Evolutionary conservation across 1,284 basidiomycete species (phyloP).

Genomic region (Peniophora sp.): DNA sequence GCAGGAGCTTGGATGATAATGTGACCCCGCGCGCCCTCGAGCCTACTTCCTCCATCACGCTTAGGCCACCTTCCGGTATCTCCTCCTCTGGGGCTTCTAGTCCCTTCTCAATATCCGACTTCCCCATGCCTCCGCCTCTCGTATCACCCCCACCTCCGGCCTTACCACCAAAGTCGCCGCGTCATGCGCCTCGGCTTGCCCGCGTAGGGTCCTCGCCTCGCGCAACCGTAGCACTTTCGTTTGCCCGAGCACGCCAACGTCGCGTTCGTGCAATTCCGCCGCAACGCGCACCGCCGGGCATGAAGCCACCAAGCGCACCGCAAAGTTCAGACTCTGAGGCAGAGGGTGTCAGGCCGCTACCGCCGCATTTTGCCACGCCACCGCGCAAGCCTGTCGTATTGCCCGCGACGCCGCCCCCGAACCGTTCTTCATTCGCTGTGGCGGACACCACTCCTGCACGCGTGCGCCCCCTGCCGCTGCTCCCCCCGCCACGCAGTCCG

Average conservation of each 20-base stretch:
- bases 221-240: background rate
- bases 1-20: background rate
- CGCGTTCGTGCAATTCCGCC: background rate
- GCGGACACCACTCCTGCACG: background rate
- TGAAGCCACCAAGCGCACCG: slow-evolving; percentile 7
- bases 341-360: background rate
- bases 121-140: slow-evolving; percentile 1
- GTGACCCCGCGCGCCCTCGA: background rate
- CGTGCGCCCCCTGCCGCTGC: slow-evolving; percentile 9
- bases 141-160: slow-evolving; percentile 6
- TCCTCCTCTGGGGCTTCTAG: background rate
- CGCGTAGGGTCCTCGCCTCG: background rate
- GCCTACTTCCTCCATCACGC: background rate
- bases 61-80: background rate
- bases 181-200: no score
- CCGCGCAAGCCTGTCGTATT: background rate
- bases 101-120: background rate
- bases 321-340: background rate
- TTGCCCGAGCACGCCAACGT: background rate
- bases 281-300: slow-evolving; percentile 2
- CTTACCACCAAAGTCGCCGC: slow-evolving; percentile 2
- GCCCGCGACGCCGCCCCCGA: background rate
- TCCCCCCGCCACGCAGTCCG: slow-evolving; percentile 9
- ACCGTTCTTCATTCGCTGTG: background rate
- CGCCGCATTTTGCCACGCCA: background rate